Percentiles rank a stretch among this genome's conserved stretches.
Conservation (phyloP, 129 eudicot species). For the Chrysanthemum seticuspe region DNA sequence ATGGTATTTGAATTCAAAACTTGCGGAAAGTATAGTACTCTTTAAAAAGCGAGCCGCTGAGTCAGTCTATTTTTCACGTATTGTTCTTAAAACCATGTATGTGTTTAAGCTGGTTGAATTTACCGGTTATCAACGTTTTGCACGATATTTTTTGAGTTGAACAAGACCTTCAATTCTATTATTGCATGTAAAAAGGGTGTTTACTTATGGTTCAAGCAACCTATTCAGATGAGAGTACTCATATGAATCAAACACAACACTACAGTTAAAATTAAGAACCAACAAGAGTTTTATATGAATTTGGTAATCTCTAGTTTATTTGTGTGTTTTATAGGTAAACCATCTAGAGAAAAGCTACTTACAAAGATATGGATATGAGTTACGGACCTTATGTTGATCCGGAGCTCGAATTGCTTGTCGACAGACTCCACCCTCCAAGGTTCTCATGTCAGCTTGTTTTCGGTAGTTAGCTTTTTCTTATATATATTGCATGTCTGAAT, state of each 20-base stretch:
- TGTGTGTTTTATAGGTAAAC: slow-evolving; percentile 1
- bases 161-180: neutral
- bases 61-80: too few species aligned
- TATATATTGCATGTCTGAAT: neutral
- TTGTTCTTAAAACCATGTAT: too few species aligned
- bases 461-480: neutral
- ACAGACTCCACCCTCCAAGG: slow-evolving; percentile 85
- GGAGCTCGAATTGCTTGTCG: slow-evolving; percentile 57
- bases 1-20: too few species aligned
- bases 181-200: slow-evolving; percentile 14
- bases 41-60: too few species aligned
- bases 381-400: slow-evolving; percentile 64
- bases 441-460: slow-evolving; percentile 10
- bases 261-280: neutral
- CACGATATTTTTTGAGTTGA: too few species aligned
- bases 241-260: neutral
- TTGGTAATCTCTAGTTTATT: neutral
- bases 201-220: slow-evolving; percentile 15
- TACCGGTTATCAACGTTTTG: too few species aligned
- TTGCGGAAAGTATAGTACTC: too few species aligned
- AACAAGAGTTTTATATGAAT: neutral
- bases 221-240: neutral
- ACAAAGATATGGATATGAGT: slow-evolving; percentile 55
- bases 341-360: neutral
- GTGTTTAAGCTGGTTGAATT: too few species aligned